A percentile compares a stretch with the other conserved stretches of the same genome.
Evolutionary conservation across 2,329 filamentous ascomycete genomes (phyloP).

Genomic region (Lecanicillium sp.): DNA sequence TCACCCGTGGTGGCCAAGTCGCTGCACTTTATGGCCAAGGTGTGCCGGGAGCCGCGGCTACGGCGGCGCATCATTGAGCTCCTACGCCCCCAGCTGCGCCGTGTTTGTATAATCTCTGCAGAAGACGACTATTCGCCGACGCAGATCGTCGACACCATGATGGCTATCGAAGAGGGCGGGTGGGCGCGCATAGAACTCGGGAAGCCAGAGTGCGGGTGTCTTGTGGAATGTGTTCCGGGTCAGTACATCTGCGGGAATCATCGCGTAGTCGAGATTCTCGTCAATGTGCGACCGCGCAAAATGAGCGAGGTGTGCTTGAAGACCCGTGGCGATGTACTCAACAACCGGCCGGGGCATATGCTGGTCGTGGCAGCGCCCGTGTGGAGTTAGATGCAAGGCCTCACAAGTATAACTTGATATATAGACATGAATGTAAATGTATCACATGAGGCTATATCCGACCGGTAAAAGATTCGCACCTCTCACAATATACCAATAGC

Average conservation of each 20-base stretch:
- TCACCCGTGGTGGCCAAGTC: background rate
- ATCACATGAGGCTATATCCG: no score
- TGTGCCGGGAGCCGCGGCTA: background rate
- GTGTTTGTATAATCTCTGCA: background rate
- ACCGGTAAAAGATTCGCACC: no score
- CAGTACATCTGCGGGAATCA: background rate
- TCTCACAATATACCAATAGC: no score
- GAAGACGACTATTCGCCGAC: background rate
- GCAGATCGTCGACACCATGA: background rate
- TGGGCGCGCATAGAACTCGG: background rate
- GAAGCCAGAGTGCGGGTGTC: background rate
- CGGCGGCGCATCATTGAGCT: background rate
- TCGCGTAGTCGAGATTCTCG: background rate
- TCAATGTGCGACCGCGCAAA: background rate
- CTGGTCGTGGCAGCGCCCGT: background rate
- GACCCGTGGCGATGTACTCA: background rate
- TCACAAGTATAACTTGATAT: background rate
- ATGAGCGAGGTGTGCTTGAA: background rate
- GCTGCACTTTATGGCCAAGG: background rate
- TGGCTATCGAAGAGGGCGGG: background rate
- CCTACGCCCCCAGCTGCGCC: background rate
- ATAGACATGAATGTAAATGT: background rate
- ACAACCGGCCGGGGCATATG: background rate
- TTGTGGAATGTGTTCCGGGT: background rate
- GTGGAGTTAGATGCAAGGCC: background rate